phyloP scores from a whole-genome alignment of 345 rosid species.

The Arabidopsis suecica region DNA sequence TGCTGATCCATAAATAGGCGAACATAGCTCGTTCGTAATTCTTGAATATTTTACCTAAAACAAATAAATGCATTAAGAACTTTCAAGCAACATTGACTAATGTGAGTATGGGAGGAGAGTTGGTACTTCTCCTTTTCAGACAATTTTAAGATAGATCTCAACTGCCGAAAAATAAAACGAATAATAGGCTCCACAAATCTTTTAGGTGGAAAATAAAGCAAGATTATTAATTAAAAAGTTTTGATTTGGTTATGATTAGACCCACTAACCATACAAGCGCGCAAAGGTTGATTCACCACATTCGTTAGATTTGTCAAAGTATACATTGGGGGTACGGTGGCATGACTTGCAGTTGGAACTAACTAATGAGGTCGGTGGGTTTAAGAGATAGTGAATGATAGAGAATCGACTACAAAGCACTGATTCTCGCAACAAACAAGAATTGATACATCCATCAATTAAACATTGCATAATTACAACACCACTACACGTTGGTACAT shows the following conservation, averaged over 20 bases:
- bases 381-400: constrained; percentile 27
- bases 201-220: neutral
- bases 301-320: neutral
- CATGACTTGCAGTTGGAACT: constrained; percentile 39
- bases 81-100: constrained; percentile 32
- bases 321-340: neutral
- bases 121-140: constrained; percentile 36
- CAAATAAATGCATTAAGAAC: neutral
- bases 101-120: constrained; percentile 28
- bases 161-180: constrained; percentile 26
- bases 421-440: neutral
- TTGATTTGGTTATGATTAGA: neutral
- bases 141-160: constrained; percentile 31
- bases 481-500: neutral
- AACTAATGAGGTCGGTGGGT: constrained; percentile 14
- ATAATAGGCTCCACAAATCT: constrained; percentile 20
- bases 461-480: neutral
- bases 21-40: constrained; percentile 1
- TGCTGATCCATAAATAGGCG: constrained; percentile 1
- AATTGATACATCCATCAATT: neutral
- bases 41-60: neutral
- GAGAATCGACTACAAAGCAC: neutral
- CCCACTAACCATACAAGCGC: neutral
- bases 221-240: neutral
- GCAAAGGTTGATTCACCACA: constrained; percentile 8